Evolutionary conservation across 805 yeast genomes (phyloP), one percentile per base, ranked within the genome.

Genomic region (Saccharomycopsis fodiens): DNA sequence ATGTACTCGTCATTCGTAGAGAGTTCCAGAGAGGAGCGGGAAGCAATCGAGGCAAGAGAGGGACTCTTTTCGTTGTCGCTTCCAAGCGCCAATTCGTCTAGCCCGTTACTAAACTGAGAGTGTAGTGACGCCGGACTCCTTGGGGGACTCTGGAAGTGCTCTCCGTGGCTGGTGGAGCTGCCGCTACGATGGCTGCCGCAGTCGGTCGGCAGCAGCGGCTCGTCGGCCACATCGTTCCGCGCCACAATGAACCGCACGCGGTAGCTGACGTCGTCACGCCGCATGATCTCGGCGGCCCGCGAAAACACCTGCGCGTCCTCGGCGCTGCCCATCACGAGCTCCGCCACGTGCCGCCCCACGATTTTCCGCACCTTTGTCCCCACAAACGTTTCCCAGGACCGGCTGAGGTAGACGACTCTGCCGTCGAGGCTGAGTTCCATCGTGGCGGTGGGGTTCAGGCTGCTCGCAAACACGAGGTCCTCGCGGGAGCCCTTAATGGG

Each of bases 401-500:
- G 75, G 51, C 91, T 76, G 21, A 88, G 61, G 59, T 83, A 85
- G 44, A 74, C 73, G n/a, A 93, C 79, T 29, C 72, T 76, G 25
- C 96, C 87, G 55, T 81, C 82, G 58, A 87, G 64, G 56, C 82
- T 89, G 50, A 93, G 65, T 62, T 91, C 98, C 64, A 91, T 65
- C 2, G 91, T 81, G n/a, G 82, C 78, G 10, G 86, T 80, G 1
- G 85, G 84, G 51, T 79, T 81, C 49, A 73, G 70, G 1, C 82
- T 72, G n/a, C 84, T 77, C 0, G 88, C 88, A 23, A 74, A 61
- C 12, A 71, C 66, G 42, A 82, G 62, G 52, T 81, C 86, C 13
- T 74, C 66, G 36, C 67, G 42, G 17, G 29, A 25, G 29, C 35
- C 48, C 25, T 42, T 16, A 45, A 41, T 17, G 35, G 37, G 31